These are phyloP conservation scores for Colletotrichum sp. DNA, from an alignment of 2,329 filamentous ascomycete species.

Conservation along the genomic window DNA sequence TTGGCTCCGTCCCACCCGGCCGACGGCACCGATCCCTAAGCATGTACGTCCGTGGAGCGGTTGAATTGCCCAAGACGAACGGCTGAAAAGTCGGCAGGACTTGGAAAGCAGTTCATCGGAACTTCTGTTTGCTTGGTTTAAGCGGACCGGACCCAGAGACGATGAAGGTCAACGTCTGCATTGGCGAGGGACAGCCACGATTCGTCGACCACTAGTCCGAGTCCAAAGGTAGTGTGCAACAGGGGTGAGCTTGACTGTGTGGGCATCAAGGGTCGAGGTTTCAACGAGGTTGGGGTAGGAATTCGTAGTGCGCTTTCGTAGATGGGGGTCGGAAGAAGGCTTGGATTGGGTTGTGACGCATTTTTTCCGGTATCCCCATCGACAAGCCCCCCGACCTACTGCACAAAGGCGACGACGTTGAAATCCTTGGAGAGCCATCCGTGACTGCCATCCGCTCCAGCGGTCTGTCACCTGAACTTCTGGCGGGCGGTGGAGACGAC, in stretches of 20 bases:
- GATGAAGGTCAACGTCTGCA: not conserved
- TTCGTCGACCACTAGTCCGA: not conserved
- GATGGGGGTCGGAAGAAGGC: not conserved
- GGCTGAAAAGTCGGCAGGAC: not conserved
- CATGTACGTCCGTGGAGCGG: not conserved
- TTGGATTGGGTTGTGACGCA: not conserved
- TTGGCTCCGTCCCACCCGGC: not conserved
- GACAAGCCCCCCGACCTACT: not conserved
- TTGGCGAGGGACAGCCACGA: not conserved
- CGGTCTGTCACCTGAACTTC: constrained; percentile 3
- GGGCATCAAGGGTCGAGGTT: not conserved
- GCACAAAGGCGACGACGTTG: not conserved
- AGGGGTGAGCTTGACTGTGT: not conserved
- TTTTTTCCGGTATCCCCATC: not conserved
- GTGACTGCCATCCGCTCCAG: not conserved
- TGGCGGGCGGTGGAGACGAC: not conserved
- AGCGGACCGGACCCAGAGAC: not conserved
- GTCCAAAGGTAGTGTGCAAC: not conserved
- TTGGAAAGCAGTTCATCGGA: not conserved
- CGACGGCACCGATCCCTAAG: not conserved
- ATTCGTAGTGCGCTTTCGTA: not conserved
- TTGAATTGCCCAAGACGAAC: not conserved
- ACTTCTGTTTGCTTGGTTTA: not conserved
- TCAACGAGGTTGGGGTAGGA: not conserved
- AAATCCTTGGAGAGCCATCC: not conserved